phyloP scores from a whole-genome alignment of 305 asterid genomes.

The Fraxinus latifolia region DNA sequence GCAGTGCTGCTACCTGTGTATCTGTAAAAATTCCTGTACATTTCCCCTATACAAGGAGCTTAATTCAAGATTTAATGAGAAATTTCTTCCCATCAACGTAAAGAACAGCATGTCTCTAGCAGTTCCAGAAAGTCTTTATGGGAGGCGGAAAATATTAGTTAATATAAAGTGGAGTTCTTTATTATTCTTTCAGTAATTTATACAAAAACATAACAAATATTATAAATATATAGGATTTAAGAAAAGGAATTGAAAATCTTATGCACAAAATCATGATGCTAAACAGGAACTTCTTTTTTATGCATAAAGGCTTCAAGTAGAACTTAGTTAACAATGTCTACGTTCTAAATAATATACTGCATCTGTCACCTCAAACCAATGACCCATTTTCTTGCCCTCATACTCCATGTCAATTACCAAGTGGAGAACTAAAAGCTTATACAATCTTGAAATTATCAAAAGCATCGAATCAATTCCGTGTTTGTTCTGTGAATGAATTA shows the following conservation, averaged over 20 bases:
- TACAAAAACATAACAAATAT: background rate
- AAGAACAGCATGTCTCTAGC: background rate
- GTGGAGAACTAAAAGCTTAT: background rate
- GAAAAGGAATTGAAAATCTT: background rate
- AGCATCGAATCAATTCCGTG: background rate
- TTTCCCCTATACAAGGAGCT: no score
- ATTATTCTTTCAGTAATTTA: background rate
- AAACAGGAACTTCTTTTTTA: background rate
- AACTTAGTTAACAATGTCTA: background rate
- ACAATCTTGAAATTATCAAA: background rate
- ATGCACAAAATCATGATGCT: background rate
- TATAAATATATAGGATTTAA: background rate
- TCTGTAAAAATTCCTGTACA: no score
- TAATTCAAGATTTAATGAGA: background rate
- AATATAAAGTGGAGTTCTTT: background rate
- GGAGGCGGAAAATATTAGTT: background rate
- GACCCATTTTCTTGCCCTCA: background rate
- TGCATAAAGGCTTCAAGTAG: background rate
- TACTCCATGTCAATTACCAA: background rate
- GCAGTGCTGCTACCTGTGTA: no score
- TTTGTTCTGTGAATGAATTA: background rate
- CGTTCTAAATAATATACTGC: background rate
- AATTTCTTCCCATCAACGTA: background rate
- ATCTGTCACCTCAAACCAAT: background rate
- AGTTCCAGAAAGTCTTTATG: background rate